Evolutionary conservation across 331 rosid species (phyloP).

Genomic region (Erythrophleum ivorense): DNA sequence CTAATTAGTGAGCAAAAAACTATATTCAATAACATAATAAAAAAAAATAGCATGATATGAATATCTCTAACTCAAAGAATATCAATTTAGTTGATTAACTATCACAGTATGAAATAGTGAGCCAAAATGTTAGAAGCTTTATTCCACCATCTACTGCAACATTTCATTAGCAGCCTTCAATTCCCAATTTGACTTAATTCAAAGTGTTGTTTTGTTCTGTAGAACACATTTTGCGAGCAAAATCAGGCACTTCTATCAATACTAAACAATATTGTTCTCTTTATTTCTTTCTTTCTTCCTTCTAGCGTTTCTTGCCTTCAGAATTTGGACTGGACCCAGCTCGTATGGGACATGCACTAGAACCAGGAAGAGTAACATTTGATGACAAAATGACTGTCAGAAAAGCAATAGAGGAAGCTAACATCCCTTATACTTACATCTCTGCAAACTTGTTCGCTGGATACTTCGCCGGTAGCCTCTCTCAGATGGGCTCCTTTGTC

Average conservation of each 20-base stretch:
- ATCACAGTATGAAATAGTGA: neutral
- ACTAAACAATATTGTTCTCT: neutral
- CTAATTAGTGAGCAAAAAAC: neutral
- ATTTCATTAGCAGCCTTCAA: neutral
- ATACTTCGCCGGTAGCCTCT: constrained; percentile 71
- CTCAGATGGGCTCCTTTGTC: constrained; percentile 65
- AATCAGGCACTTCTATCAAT: neutral
- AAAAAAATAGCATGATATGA: neutral
- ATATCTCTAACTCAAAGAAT: neutral
- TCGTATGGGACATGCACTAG: constrained; percentile 76
- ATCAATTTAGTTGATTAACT: neutral
- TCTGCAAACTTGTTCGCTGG: constrained; percentile 78
- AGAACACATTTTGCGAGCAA: neutral
- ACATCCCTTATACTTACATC: constrained; percentile 77
- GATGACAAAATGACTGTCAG: constrained; percentile 78
- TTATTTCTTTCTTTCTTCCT: neutral
- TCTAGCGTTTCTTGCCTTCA: constrained; percentile 82
- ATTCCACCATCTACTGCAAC: neutral
- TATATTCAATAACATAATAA: neutral
- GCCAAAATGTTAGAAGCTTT: neutral
- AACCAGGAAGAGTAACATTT: constrained; percentile 82
- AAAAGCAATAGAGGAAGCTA: constrained; percentile 75
- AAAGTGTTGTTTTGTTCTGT: neutral
- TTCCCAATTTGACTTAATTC: neutral
- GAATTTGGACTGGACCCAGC: constrained; percentile 88